These are phyloP conservation scores for Kwoniella mangroviensis DNA, from an alignment of 768 basidiomycete species.

Conservation along the genomic window DNA sequence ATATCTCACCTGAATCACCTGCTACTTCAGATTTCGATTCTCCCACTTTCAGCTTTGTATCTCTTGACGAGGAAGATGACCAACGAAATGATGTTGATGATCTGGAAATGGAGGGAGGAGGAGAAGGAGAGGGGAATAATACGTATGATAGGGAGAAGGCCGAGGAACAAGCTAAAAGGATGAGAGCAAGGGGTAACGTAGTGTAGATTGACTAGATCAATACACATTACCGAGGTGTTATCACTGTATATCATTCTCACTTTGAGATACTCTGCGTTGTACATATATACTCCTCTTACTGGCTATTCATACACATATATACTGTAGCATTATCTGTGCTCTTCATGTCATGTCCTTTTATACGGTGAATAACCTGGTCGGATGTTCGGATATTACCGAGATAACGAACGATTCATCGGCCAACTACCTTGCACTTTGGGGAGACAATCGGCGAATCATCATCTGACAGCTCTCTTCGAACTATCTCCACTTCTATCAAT, in stretches of 20 bases:
- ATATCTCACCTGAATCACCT: slow-evolving; percentile 10
- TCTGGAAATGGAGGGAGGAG: too few species aligned
- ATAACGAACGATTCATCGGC: slow-evolving; percentile 8
- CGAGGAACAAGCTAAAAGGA: slow-evolving; percentile 27
- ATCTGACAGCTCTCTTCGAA: too few species aligned
- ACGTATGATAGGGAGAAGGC: slow-evolving; percentile 33
- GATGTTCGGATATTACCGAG: slow-evolving; percentile 11
- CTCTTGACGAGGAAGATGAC: slow-evolving; percentile 18
- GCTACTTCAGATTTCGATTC: slow-evolving; percentile 23
- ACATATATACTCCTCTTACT: too few species aligned
- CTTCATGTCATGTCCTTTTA: not conserved
- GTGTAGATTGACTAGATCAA: not conserved
- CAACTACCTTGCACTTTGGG: slow-evolving; percentile 6
- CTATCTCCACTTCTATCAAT: too few species aligned
- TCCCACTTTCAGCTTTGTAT: slow-evolving; percentile 17
- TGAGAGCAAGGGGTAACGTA: not conserved
- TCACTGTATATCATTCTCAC: too few species aligned
- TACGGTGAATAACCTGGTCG: slow-evolving; percentile 12
- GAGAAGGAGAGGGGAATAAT: slow-evolving; percentile 2
- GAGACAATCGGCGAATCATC: not conserved
- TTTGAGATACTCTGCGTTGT: too few species aligned
- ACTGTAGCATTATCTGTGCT: not conserved
- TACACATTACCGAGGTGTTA: too few species aligned
- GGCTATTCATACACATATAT: too few species aligned
- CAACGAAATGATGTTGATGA: not conserved